Evolutionary conservation across 805 yeast species (phyloP).

Genomic region (Metschnikowia chrysomelidarum): DNA sequence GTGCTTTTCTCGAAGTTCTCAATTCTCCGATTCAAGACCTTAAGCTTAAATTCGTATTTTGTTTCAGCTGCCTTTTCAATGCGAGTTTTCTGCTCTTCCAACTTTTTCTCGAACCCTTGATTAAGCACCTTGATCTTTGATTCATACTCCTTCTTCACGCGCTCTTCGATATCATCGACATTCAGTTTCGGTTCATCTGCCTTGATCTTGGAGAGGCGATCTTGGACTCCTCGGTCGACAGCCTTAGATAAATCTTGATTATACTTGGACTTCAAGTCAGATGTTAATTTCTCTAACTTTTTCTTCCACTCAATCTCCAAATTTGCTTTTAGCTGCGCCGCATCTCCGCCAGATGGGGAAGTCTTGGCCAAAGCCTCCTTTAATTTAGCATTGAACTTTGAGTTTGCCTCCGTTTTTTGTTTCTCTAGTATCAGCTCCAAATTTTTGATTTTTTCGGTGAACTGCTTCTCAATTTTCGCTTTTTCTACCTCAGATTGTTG

Average conservation of each 20-base stretch:
- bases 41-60: slow-evolving; percentile 57
- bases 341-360: slow-evolving; percentile 1
- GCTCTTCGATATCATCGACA: slow-evolving; percentile 18
- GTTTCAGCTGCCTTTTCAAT: slow-evolving; percentile 51
- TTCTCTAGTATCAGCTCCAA: slow-evolving; percentile 34
- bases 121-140: slow-evolving; percentile 22
- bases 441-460: slow-evolving; percentile 12
- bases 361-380: slow-evolving; percentile 16
- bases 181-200: slow-evolving; percentile 1
- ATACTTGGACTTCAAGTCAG: slow-evolving; percentile 31
- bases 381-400: slow-evolving; percentile 21
- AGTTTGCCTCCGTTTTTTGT: slow-evolving; percentile 19
- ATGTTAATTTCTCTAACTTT: slow-evolving; percentile 20
- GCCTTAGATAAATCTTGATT: slow-evolving; percentile 28
- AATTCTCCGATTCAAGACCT: slow-evolving; percentile 53
- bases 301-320: slow-evolving; percentile 24
- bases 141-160: slow-evolving; percentile 20
- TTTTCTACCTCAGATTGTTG: slow-evolving; percentile 6
- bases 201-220: slow-evolving; percentile 9
- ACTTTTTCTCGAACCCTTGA: slow-evolving; percentile 20
- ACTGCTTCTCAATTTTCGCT: slow-evolving; percentile 10
- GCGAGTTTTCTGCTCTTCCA: slow-evolving; percentile 30
- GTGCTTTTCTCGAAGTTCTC: slow-evolving; percentile 41
- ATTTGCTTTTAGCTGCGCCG: slow-evolving; percentile 22
- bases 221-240: slow-evolving; percentile 20